Percentiles rank a stretch among this genome's conserved stretches.
Evolutionary conservation across 2,329 filamentous ascomycete species (phyloP).

Genomic region (Beauveria rudraprayagi): DNA sequence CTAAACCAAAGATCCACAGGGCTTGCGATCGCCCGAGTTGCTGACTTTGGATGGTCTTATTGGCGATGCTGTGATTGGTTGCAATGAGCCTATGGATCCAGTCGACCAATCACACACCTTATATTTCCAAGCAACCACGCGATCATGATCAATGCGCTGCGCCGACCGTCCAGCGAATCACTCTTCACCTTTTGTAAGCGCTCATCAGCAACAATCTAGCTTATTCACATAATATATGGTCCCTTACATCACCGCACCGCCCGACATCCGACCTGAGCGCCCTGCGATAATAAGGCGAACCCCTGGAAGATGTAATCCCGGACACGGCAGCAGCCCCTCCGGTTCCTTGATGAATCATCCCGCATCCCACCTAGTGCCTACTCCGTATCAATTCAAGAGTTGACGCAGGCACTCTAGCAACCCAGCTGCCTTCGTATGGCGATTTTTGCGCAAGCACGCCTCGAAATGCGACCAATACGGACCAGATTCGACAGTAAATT

Average conservation of each 20-base stretch:
- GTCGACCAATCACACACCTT: neutral
- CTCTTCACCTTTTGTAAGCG: neutral
- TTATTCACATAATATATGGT: neutral
- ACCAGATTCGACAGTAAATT: no score
- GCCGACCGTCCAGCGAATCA: neutral
- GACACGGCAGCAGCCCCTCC: neutral
- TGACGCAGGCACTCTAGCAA: no score
- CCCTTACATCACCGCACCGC: neutral
- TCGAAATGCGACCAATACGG: neutral
- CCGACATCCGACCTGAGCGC: neutral
- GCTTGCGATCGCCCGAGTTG: neutral
- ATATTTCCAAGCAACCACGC: constrained; percentile 9
- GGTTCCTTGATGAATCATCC: neutral
- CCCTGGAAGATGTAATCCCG: neutral
- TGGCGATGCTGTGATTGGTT: constrained; percentile 1
- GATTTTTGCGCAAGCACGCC: neutral
- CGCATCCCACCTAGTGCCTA: neutral
- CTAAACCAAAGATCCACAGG: constrained; percentile 2
- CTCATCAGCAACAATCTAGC: neutral
- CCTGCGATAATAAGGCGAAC: neutral
- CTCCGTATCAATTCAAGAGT: neutral
- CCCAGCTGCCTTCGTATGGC: neutral
- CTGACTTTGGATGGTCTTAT: neutral
- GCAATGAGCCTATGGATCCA: neutral
- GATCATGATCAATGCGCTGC: neutral